Base-by-base conservation (phyloP, 192 early-diverging fungal genomes). In the Coemansia sp. region DNA sequence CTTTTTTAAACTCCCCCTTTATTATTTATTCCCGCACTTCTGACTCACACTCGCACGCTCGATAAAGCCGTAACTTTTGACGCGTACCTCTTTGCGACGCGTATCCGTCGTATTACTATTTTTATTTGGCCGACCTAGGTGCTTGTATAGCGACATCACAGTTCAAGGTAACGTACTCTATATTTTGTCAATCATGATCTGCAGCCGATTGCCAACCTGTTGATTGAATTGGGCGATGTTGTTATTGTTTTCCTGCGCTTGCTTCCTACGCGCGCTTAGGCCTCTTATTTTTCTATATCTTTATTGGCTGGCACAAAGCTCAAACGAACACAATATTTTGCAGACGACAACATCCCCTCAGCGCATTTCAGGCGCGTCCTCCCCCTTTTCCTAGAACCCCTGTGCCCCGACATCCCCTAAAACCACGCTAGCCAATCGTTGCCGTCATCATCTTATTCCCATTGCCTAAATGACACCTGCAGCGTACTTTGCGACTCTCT, bases 161-260 rank as follows among this genome's bases (percentile, higher is more conserved):
- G n/a, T 41, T 63, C 61, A 63, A 63, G 61, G 61, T 63, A 63
- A 63, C 11, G 61, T 63, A 40, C 34, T 20, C 36, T 38, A 38
- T 38, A 20, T 42, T 15, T 41, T 5, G 27, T 27, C 27, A 9
- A 3, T 22, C 34, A 62, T 34, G 40, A 38, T 63, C 40, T 5
- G 9, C 61, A 41, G 9, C 61, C 61, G 5, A 29, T 55, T 24
- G 52, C 5, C 52, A 18, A 1, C 24, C 18, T 61, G 38, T 60
- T 34, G 29, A 36, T 57, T 57, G 5, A 5, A 33, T 15, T 3
- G 8, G 31, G 22, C 24, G 2, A 31, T 27, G 27, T 27, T 27
- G 27, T 33, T 33, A 29, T 55, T 31, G 9, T 55, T 31, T 0
- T 55, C 33, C n/a, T n/a, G 54, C 24, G 27, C 54, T 55, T 55